Conservation (phyloP, 805 yeast genomes). For the Sungouiella thailandica region DNA sequence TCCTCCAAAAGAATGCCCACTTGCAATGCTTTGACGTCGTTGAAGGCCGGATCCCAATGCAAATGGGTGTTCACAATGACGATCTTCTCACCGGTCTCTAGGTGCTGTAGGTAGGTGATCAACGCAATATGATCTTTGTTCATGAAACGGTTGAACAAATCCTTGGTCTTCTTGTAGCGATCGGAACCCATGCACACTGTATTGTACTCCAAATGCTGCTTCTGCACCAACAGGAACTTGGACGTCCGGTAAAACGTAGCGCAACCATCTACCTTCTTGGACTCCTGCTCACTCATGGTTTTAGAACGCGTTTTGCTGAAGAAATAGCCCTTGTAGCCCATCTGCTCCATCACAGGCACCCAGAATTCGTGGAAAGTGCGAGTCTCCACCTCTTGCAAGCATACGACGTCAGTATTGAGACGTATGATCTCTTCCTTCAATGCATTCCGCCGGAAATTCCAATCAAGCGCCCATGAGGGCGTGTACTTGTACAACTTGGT, state of each 20-base stretch:
- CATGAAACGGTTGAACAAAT: slow-evolving; percentile 92
- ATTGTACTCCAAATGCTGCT: slow-evolving; percentile 77
- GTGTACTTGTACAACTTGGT: slow-evolving; percentile 88
- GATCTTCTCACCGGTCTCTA: slow-evolving; percentile 63
- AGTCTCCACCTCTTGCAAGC: slow-evolving; percentile 95
- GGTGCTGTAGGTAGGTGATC: slow-evolving; percentile 68
- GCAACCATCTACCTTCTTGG: slow-evolving; percentile 95
- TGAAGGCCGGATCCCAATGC: slow-evolving; percentile 97
- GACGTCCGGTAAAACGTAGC: slow-evolving; percentile 79
- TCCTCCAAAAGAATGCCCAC: slow-evolving; percentile 90
- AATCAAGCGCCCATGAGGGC: slow-evolving; percentile 93
- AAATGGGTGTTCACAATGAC: slow-evolving; percentile 87
- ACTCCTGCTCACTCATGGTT: slow-evolving; percentile 76
- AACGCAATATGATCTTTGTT: slow-evolving; percentile 91
- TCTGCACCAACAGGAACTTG: slow-evolving; percentile 66
- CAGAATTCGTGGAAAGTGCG: slow-evolving; percentile 82
- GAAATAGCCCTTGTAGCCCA: slow-evolving; percentile 78
- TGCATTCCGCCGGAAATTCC: slow-evolving; percentile 83
- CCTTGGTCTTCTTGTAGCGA: slow-evolving; percentile 87
- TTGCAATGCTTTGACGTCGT: slow-evolving; percentile 95
- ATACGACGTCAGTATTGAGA: slow-evolving; percentile 68
- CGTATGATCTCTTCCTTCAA: slow-evolving; percentile 68
- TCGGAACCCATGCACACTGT: slow-evolving; percentile 75
- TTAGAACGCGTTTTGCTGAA: slow-evolving; percentile 88
- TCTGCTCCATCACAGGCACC: slow-evolving; percentile 64